phyloP scores from a whole-genome alignment of 805 yeast species.

The Barnettozyma sucrosica region DNA sequence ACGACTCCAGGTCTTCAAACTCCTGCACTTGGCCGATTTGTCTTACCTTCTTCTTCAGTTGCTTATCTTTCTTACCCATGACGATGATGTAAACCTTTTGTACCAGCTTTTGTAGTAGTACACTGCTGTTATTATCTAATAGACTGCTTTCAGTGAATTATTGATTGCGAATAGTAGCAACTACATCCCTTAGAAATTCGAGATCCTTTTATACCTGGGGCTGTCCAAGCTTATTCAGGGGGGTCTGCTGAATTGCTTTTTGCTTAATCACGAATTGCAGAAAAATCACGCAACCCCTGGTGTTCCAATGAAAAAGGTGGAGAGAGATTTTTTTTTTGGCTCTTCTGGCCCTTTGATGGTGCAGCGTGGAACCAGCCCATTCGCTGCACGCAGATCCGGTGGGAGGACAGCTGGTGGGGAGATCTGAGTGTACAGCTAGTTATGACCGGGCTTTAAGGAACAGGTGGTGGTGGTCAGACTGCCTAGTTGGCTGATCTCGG shows the following conservation, averaged over 20 bases:
- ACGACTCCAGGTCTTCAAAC: slow-evolving; percentile 58
- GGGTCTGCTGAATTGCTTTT: background rate
- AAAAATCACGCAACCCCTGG: background rate
- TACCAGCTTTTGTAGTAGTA: no score
- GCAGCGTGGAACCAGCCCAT: background rate
- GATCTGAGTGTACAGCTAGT: background rate
- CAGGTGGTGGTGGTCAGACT: background rate
- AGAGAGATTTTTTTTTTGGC: background rate
- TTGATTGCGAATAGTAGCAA: background rate
- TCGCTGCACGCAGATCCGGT: no score
- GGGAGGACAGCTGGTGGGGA: background rate
- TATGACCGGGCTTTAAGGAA: background rate
- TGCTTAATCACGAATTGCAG: background rate
- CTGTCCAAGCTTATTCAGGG: background rate
- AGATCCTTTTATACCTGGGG: background rate
- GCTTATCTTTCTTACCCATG: slow-evolving; percentile 20
- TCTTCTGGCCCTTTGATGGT: background rate
- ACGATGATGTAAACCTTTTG: background rate
- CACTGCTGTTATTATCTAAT: no score
- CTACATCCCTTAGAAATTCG: background rate
- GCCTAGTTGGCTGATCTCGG: background rate
- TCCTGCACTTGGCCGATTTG: slow-evolving; percentile 24
- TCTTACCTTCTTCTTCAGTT: slow-evolving; percentile 18
- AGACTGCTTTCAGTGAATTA: background rate
- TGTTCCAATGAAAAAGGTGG: background rate